These are phyloP conservation scores for Debaryomyces subglobosus DNA, from an alignment of 1,139 yeast species.

Conservation along the genomic window DNA sequence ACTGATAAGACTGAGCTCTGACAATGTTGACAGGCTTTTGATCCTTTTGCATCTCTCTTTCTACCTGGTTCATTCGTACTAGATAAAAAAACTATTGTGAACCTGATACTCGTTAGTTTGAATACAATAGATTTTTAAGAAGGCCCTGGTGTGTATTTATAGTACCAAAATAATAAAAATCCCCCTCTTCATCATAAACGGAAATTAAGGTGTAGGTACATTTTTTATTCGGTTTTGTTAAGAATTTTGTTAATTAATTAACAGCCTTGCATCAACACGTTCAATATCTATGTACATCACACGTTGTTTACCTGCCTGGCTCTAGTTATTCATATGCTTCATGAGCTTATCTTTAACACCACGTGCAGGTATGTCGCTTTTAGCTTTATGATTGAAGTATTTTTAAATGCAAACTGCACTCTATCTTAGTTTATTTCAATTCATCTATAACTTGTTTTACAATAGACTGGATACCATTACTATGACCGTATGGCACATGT, in stretches of 20 bases:
- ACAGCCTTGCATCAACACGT: neutral
- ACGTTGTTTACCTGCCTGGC: neutral
- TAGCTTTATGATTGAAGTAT: neutral
- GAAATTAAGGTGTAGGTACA: neutral
- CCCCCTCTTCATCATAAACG: neutral
- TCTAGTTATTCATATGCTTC: neutral
- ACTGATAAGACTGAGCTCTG: slow-evolving; percentile 2
- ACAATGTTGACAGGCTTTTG: slow-evolving; percentile 1
- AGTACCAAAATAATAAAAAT: neutral
- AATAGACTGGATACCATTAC: neutral
- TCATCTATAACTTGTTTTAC: neutral
- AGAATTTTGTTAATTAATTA: neutral
- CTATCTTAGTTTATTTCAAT: neutral
- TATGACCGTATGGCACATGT: neutral
- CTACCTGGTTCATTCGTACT: neutral
- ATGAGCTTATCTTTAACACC: neutral
- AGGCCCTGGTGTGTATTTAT: neutral
- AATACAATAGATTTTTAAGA: neutral
- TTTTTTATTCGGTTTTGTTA: neutral
- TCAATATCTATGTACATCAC: neutral
- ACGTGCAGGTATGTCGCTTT: neutral
- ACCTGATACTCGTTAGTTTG: neutral
- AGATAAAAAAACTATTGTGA: neutral
- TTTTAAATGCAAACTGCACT: neutral
- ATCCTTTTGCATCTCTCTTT: slow-evolving; percentile 1